These are phyloP conservation scores for Rhodotorula babjevae DNA, from an alignment of 768 basidiomycete species.

Conservation along the genomic window DNA sequence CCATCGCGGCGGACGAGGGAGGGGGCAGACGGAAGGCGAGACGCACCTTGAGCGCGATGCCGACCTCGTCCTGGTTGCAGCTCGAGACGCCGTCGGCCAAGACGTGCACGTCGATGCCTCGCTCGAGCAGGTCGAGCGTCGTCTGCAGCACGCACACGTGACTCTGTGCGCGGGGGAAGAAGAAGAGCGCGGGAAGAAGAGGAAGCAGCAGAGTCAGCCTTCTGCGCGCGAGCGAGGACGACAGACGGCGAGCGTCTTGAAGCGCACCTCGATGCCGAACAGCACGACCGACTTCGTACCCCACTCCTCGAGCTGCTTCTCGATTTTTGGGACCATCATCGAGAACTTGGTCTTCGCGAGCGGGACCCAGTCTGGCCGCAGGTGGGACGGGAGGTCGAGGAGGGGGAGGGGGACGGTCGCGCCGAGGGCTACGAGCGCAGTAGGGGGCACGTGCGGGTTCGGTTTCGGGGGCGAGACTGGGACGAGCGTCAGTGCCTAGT, in stretches of 20 bases:
- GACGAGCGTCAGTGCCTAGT: neutral
- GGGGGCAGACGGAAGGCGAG: neutral
- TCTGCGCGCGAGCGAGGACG: too few relatives aligned
- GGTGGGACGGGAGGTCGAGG: slow-evolving; percentile 47
- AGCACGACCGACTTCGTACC: slow-evolving; percentile 62
- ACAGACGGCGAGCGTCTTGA: accelerated
- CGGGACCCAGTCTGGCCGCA: slow-evolving; percentile 48
- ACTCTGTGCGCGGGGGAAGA: slow-evolving; percentile 60
- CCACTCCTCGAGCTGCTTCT: slow-evolving; percentile 51
- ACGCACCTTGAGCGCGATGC: slow-evolving; percentile 58
- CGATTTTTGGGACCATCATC: slow-evolving; percentile 71
- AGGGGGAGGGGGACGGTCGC: slow-evolving; percentile 60
- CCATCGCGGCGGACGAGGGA: neutral
- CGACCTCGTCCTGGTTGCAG: slow-evolving; percentile 72
- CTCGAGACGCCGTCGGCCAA: slow-evolving; percentile 76
- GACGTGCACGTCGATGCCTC: slow-evolving; percentile 18
- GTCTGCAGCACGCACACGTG: slow-evolving; percentile 89
- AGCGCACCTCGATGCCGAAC: slow-evolving; percentile 78
- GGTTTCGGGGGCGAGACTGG: slow-evolving; percentile 3
- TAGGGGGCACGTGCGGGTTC: neutral
- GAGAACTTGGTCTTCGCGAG: slow-evolving; percentile 77
- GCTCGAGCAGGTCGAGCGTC: slow-evolving; percentile 58
- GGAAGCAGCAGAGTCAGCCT: too few relatives aligned
- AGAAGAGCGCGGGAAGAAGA: too few relatives aligned
- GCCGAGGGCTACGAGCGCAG: slow-evolving; percentile 58